Conservation (phyloP, 768 basidiomycete genomes). For the Candolleomyces efflorescens region DNA sequence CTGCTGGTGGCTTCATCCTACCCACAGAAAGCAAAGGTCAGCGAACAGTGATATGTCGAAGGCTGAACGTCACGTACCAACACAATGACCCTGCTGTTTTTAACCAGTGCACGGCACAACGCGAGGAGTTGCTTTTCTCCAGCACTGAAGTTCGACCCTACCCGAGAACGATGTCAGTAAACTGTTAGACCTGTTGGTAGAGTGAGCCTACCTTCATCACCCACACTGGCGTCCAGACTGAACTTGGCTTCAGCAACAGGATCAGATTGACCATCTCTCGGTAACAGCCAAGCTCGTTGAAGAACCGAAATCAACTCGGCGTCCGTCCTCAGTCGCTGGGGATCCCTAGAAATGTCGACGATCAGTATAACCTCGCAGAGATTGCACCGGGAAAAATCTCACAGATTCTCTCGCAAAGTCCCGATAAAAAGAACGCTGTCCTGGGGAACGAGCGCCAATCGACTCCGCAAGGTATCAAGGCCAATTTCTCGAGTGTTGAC, state of each 20-base stretch:
- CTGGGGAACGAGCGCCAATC: conserved; percentile 68
- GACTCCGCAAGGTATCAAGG: conserved; percentile 46
- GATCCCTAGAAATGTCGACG: conserved; percentile 37
- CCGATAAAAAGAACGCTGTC: conserved; percentile 49
- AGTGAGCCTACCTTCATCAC: conserved; percentile 49
- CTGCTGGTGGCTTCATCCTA: conserved; percentile 63
- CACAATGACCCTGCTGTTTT: conserved; percentile 55
- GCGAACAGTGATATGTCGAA: neutral
- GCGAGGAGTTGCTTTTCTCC: conserved; percentile 69
- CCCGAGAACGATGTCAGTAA: neutral
- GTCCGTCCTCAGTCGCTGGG: conserved; percentile 47
- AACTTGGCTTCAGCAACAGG: conserved; percentile 58
- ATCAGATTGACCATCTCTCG: conserved; percentile 37
- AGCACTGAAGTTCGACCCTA: conserved; percentile 59
- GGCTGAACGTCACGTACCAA: conserved; percentile 32
- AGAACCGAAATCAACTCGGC: conserved; percentile 59
- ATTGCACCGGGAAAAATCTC: conserved; percentile 1
- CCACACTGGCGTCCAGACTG: conserved; percentile 53
- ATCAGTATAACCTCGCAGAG: neutral
- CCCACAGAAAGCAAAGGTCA: no score
- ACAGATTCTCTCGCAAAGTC: conserved; percentile 41
- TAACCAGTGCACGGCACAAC: conserved; percentile 56
- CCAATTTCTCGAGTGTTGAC: conserved; percentile 47
- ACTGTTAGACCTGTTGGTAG: neutral
- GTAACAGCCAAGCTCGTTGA: conserved; percentile 55